Evolutionary conservation across 805 yeast genomes (phyloP), one percentile per base, ranked within the genome.

Genomic region (Saccharomyces cerevisiae): DNA sequence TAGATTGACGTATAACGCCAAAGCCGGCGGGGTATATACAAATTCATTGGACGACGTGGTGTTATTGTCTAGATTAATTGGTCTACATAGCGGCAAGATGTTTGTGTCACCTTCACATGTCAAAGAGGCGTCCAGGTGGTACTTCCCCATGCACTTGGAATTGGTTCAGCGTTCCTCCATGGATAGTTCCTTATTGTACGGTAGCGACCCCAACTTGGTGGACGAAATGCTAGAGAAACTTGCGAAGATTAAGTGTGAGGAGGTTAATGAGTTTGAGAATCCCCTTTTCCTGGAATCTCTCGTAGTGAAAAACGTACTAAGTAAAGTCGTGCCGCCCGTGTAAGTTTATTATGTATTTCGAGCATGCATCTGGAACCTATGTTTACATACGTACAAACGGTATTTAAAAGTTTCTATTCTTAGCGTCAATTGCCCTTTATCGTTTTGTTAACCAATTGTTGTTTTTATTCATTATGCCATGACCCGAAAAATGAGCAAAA

Each of bases 91-190:
- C 14, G 71, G 71, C 21, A 71, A 65, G 21, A 58, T 54, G 3
- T 81, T 70, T 60, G 81, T 79, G 1, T 75, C 83, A 0, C 87
- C 89, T 0, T 67, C 75, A 9, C 67, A 79, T 54, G 80, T 82
- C 6, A 76, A 78, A 46, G 52, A 71, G 36, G 82, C 84, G 0
- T 76, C 79, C 2, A 62, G 67, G 29, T 74, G 76, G 62, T 64
- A 79, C 32, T 71, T 82, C 49, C 85, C 87, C 54, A 76, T 53
- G 65, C 78, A 56, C 79, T 73, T 68, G 80, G 84, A 30, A 72
- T 79, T 55, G 77, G 80, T 63, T 49, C 67, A 46, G 62, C 64
- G 49, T 53, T 76, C 53, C 63, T 73, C 46, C 56, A 68, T 50
- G 75, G 71, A 68, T 36, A 54, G 59, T 9, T 61, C 66, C 32